Evolutionary conservation across 129 eudicot genomes (phyloP).

Genomic region (Saussurea involucrata): DNA sequence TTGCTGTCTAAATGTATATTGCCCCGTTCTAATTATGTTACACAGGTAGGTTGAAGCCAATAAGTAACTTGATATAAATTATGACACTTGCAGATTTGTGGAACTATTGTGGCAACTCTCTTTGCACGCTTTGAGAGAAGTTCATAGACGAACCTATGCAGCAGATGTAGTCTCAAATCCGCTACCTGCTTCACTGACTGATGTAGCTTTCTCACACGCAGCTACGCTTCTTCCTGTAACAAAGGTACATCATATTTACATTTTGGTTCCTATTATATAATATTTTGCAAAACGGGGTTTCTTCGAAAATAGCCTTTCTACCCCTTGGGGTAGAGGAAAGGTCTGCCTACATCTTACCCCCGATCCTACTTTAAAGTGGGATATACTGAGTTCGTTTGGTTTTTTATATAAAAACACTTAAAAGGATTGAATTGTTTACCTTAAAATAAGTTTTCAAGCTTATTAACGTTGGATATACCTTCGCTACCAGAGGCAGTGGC

Average conservation of each 20-base stretch:
- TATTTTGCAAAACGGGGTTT: neutral
- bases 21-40: neutral
- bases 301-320: neutral
- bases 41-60: neutral
- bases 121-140: slow-evolving; percentile 96
- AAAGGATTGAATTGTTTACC: neutral
- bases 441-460: neutral
- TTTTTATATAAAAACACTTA: neutral
- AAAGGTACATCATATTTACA: slow-evolving; percentile 46
- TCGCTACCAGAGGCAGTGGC: neutral
- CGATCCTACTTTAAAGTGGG: neutral
- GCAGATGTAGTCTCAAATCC: slow-evolving; percentile 97
- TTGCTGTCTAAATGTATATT: neutral
- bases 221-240: slow-evolving; percentile 97
- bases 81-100: slow-evolving; percentile 75
- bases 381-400: neutral
- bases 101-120: slow-evolving; percentile 99
- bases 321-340: neutral
- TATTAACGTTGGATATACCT: neutral
- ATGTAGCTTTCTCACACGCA: slow-evolving; percentile 97
- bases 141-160: slow-evolving; percentile 91
- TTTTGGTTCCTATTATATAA: neutral
- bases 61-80: slow-evolving; percentile 15
- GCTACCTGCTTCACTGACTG: slow-evolving; percentile 88
- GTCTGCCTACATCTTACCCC: neutral